Evolutionary conservation across 805 yeast genomes (phyloP).

Genomic region (Ogataea paradorogensis): DNA sequence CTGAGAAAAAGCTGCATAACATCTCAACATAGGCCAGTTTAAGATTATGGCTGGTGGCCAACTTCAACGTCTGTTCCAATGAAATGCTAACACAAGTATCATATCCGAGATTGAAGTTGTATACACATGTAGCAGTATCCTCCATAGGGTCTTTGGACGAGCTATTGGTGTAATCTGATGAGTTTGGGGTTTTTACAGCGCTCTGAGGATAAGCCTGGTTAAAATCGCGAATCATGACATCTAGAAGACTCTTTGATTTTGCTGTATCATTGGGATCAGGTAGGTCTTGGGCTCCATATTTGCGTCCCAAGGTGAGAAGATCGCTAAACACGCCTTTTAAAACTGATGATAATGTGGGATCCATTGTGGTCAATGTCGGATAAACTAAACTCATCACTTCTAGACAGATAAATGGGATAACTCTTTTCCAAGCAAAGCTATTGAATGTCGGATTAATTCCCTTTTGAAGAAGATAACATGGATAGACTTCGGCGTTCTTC

Average conservation of each 20-base stretch:
- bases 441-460: constrained; percentile 28
- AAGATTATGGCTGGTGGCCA: constrained; percentile 15
- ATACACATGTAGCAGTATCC: constrained; percentile 19
- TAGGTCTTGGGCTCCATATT: constrained; percentile 26
- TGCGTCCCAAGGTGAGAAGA: constrained; percentile 21
- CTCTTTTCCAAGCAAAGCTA: constrained; percentile 30
- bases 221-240: constrained; percentile 20
- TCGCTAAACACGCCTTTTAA: constrained; percentile 24
- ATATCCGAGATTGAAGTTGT: constrained; percentile 21
- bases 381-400: constrained; percentile 24
- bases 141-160: constrained; percentile 7
- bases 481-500: constrained; percentile 25
- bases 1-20: constrained; percentile 22
- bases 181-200: constrained; percentile 12
- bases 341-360: constrained; percentile 8
- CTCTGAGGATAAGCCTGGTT: constrained; percentile 22
- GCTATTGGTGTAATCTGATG: constrained; percentile 3
- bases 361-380: constrained; percentile 15
- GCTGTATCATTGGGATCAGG: constrained; percentile 22
- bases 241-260: constrained; percentile 16
- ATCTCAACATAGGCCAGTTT: constrained; percentile 23
- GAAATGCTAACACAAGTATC: constrained; percentile 20
- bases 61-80: constrained; percentile 19
- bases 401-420: constrained; percentile 26
- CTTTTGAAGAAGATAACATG: constrained; percentile 25